These are phyloP conservation scores for Aquilaria yunnanensis DNA, from an alignment of 345 rosid genomes.

Conservation along the genomic window DNA sequence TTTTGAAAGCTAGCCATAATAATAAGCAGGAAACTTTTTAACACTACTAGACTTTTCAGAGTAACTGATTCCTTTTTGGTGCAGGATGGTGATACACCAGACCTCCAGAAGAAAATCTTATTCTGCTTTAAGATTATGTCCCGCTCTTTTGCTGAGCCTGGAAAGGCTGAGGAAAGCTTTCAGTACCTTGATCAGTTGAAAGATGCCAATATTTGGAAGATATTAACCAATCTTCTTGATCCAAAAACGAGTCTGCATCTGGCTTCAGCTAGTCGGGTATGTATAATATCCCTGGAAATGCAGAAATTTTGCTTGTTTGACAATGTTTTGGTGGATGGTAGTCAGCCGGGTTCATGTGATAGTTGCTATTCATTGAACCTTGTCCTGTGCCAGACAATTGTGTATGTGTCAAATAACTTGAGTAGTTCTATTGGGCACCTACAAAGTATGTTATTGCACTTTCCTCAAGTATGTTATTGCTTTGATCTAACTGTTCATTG, in stretches of 20 bases:
- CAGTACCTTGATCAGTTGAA: conserved; percentile 88
- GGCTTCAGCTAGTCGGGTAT: conserved; percentile 63
- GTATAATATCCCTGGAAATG: conserved; percentile 15
- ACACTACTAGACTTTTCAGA: conserved; percentile 3
- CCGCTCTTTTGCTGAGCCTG: conserved; percentile 81
- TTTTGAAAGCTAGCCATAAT: conserved; percentile 12
- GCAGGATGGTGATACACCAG: conserved; percentile 81
- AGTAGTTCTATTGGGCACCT: too few relatives aligned
- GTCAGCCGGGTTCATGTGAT: too few relatives aligned
- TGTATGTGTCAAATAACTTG: too few relatives aligned
- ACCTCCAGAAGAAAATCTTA: conserved; percentile 69
- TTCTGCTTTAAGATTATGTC: conserved; percentile 85
- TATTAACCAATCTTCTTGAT: conserved; percentile 62
- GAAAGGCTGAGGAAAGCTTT: conserved; percentile 82
- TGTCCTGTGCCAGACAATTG: too few relatives aligned
- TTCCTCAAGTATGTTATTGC: too few relatives aligned
- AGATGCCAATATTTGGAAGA: conserved; percentile 93
- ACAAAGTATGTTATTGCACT: too few relatives aligned
- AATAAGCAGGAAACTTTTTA: conserved; percentile 7
- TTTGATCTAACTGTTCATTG: too few relatives aligned
- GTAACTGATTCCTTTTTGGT: conserved; percentile 21
- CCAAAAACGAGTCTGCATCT: conserved; percentile 58
- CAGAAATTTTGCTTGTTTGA: not conserved
- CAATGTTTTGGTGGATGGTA: too few relatives aligned
- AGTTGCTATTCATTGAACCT: too few relatives aligned